Conservation (phyloP, 768 basidiomycete genomes). For the Hericium coralloides region DNA sequence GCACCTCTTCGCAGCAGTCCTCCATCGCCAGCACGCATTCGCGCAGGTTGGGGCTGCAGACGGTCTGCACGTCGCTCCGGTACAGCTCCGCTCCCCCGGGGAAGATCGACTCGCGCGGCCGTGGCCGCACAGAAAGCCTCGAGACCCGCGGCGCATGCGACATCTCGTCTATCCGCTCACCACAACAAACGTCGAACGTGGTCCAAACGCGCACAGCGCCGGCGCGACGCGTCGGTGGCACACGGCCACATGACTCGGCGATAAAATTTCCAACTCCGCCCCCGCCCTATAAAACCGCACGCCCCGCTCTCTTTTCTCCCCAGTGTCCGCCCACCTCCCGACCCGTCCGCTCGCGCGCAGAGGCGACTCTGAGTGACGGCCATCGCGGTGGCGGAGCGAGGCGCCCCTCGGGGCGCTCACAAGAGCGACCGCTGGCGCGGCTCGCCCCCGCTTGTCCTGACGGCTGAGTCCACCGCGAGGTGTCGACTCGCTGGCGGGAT, state of each 20-base stretch:
- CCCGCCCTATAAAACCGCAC: slow-evolving; percentile 15
- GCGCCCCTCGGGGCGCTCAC: slow-evolving; percentile 44
- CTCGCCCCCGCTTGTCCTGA: slow-evolving; percentile 28
- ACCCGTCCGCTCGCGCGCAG: slow-evolving; percentile 51
- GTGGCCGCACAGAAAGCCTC: slow-evolving; percentile 39
- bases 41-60: slow-evolving; percentile 61
- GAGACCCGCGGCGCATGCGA: slow-evolving; percentile 25
- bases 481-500: slow-evolving; percentile 40
- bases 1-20: slow-evolving; percentile 73
- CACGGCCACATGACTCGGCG: slow-evolving; percentile 5
- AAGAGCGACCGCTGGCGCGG: slow-evolving; percentile 29
- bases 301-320: slow-evolving; percentile 16
- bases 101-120: slow-evolving; percentile 60
- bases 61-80: slow-evolving; percentile 50
- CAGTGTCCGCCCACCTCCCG: slow-evolving; percentile 65
- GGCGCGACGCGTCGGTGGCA: slow-evolving; percentile 20
- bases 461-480: slow-evolving; percentile 41
- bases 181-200: not conserved
- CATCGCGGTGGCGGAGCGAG: slow-evolving; percentile 79
- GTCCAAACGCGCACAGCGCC: not conserved
- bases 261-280: slow-evolving; percentile 15
- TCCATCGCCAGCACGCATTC: slow-evolving; percentile 76
- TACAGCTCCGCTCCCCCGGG: slow-evolving; percentile 57
- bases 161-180: not conserved
- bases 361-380: slow-evolving; percentile 54